Conservation (phyloP, 163 green algal species). For the Prototheca wickerhamii region DNA sequence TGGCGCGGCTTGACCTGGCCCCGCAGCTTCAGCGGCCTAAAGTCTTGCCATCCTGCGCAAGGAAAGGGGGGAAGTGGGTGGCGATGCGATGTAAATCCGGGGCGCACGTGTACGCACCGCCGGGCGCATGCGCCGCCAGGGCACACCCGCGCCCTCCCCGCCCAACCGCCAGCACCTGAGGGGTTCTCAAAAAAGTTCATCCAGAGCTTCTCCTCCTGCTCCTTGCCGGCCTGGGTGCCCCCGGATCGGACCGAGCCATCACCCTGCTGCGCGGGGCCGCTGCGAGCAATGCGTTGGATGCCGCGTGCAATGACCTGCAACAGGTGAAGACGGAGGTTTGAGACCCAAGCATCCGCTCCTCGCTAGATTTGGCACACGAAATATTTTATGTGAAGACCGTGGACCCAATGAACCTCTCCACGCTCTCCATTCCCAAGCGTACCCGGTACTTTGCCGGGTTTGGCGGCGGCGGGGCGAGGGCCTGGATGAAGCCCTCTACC, state of each 20-base stretch:
- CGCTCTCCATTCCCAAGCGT: background rate
- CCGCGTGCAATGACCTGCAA: background rate
- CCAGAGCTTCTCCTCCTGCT: slow-evolving; percentile 21
- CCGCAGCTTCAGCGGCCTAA: slow-evolving; percentile 7
- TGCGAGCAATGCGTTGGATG: background rate
- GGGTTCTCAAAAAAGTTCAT: slow-evolving; percentile 21
- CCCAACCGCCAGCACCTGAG: background rate
- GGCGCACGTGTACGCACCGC: too few species aligned
- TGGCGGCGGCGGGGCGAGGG: too few species aligned
- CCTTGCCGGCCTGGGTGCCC: background rate
- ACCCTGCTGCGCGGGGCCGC: background rate
- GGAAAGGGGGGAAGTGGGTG: too few species aligned
- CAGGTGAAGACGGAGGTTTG: background rate
- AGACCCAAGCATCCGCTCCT: background rate
- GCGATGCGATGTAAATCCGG: too few species aligned
- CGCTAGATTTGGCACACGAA: too few species aligned
- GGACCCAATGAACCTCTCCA: too few species aligned
- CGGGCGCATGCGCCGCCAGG: too few species aligned
- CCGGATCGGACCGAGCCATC: background rate
- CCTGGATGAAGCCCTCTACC: slow-evolving; percentile 3
- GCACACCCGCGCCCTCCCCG: background rate
- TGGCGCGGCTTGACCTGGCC: slow-evolving; percentile 14
- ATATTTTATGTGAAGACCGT: too few species aligned
- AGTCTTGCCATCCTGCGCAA: slow-evolving; percentile 17
- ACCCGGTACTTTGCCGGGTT: too few species aligned